Conservation (phyloP, 768 basidiomycete species). For the Mycena chlorophos region DNA sequence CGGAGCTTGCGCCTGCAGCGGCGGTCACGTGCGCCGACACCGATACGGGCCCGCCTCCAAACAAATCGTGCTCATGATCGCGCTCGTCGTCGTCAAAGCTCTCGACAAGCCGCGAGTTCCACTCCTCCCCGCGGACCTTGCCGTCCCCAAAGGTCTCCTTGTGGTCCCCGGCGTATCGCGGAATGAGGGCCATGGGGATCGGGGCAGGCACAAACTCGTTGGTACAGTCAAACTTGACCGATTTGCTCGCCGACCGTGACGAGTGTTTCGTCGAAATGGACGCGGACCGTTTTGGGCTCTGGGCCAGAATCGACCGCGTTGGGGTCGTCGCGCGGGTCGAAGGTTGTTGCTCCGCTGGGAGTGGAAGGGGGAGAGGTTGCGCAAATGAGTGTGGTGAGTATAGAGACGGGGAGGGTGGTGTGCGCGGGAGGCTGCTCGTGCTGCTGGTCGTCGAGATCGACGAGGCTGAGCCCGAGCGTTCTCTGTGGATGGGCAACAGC, state of each 20-base stretch:
- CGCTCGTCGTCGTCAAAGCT: conserved; percentile 18
- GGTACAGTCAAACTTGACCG: conserved; percentile 74
- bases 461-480: conserved; percentile 21
- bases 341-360: too few relatives aligned
- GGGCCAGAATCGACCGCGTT: conserved; percentile 59
- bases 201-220: too few relatives aligned
- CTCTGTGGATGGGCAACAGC: conserved; percentile 15
- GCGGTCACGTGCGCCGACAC: background rate
- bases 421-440: conserved; percentile 20
- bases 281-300: conserved; percentile 37
- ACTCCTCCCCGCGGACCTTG: conserved; percentile 19
- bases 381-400: conserved; percentile 23
- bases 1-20: too few relatives aligned
- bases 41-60: conserved; percentile 2
- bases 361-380: conserved; percentile 20
- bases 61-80: conserved; percentile 34
- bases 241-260: conserved; percentile 41
- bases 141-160: conserved; percentile 31
- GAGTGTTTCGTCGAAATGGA: conserved; percentile 48
- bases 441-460: conserved; percentile 19
- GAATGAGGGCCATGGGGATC: conserved; percentile 41
- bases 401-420: conserved; percentile 29
- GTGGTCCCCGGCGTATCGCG: conserved; percentile 41
- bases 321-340: conserved; percentile 21
- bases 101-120: conserved; percentile 11